phyloP scores from a whole-genome alignment of 805 yeast genomes.

The Candida xiaguanensis region DNA sequence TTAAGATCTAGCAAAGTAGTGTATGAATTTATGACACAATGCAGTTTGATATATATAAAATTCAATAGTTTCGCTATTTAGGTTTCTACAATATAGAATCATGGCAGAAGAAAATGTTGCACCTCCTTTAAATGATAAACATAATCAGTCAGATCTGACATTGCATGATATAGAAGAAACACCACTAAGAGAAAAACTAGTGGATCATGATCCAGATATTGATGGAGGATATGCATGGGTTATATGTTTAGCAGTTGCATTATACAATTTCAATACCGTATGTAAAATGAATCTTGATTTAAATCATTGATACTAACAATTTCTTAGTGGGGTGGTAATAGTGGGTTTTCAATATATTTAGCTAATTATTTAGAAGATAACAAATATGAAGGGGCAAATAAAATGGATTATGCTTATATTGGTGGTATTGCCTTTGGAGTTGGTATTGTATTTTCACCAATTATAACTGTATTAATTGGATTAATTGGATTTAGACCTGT shows the following conservation, averaged over 20 bases:
- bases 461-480: slow-evolving; percentile 46
- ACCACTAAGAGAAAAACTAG: slow-evolving; percentile 1
- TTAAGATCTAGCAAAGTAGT: not conserved
- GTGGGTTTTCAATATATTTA: slow-evolving; percentile 62
- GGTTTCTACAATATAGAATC: no score
- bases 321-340: slow-evolving; percentile 62
- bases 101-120: not conserved
- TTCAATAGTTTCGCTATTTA: no score
- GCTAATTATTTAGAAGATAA: slow-evolving; percentile 51
- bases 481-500: slow-evolving; percentile 37
- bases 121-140: slow-evolving; percentile 1
- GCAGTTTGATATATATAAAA: no score
- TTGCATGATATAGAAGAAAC: not conserved
- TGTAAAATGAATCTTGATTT: no score
- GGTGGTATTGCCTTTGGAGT: slow-evolving; percentile 66
- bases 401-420: slow-evolving; percentile 59
- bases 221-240: slow-evolving; percentile 76
- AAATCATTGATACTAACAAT: not conserved
- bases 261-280: slow-evolving; percentile 49
- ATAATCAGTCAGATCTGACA: not conserved
- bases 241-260: slow-evolving; percentile 45
- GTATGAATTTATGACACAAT: no score
- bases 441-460: slow-evolving; percentile 51
- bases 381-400: slow-evolving; percentile 51
- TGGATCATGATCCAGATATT: slow-evolving; percentile 7